These are phyloP conservation scores for Platanthera zijinensis DNA, from an alignment of 106 monocot genomes.

Conservation along the genomic window DNA sequence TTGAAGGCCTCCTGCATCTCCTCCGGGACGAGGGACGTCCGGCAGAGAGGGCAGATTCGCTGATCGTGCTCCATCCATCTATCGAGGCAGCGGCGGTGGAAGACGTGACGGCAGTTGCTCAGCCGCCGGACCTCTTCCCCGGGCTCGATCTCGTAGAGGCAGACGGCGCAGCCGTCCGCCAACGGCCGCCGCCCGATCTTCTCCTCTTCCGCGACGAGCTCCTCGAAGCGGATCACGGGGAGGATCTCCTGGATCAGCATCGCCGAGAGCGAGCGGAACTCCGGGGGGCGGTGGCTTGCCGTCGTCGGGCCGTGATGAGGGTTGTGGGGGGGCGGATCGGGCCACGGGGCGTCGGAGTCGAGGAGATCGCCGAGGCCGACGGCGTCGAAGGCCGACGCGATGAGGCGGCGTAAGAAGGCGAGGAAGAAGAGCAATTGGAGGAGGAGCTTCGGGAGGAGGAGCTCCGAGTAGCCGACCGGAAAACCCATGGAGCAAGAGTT, in stretches of 20 bases:
- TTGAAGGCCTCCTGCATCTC: slow-evolving; percentile 10
- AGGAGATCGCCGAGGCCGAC: slow-evolving; percentile 42
- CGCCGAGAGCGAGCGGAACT: slow-evolving; percentile 22
- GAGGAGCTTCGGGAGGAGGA: slow-evolving; percentile 35
- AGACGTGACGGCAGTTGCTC: slow-evolving; percentile 36
- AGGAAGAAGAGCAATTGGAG: slow-evolving; percentile 45
- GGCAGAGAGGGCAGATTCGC: slow-evolving; percentile 34
- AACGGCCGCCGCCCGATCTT: background rate
- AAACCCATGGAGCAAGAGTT: slow-evolving; percentile 36
- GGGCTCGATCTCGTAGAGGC: slow-evolving; percentile 38
- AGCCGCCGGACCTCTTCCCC: slow-evolving; percentile 33
- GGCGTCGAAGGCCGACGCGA: slow-evolving; percentile 29
- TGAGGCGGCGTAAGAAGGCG: slow-evolving; percentile 33
- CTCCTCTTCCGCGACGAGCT: background rate
- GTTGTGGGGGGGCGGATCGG: background rate
- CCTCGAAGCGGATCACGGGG: slow-evolving; percentile 10
- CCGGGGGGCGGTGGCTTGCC: background rate
- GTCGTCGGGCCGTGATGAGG: background rate
- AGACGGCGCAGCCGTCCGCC: slow-evolving; percentile 32
- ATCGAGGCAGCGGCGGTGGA: slow-evolving; percentile 40
- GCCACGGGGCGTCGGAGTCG: slow-evolving; percentile 19
- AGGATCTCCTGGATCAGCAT: slow-evolving; percentile 28
- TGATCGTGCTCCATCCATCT: slow-evolving; percentile 40
- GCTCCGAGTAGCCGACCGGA: slow-evolving; percentile 49
- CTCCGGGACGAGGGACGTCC: slow-evolving; percentile 9